phyloP scores from a whole-genome alignment of 306 rosid genomes.

The Abrus precatorius region DNA sequence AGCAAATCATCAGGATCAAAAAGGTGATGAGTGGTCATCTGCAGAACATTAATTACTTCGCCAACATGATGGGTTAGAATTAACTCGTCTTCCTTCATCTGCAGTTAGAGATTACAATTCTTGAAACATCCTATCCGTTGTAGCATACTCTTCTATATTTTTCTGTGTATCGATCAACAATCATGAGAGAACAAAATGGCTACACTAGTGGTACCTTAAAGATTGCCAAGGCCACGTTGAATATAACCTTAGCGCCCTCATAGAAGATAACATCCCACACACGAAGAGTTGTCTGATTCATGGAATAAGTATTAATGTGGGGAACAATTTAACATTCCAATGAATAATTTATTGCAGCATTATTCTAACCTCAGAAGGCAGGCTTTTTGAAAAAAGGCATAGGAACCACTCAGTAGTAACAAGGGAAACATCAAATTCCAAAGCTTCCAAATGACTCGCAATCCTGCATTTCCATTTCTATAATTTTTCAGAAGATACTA shows the following conservation, averaged over 20 bases:
- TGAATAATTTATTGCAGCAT: slow-evolving; percentile 4
- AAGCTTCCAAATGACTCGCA: slow-evolving; percentile 81
- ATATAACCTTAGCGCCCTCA: slow-evolving; percentile 93
- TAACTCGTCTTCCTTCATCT: slow-evolving; percentile 96
- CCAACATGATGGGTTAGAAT: slow-evolving; percentile 88
- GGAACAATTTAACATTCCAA: slow-evolving; percentile 36
- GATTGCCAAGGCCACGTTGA: slow-evolving; percentile 93
- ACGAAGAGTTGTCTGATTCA: slow-evolving; percentile 82
- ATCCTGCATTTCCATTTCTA: slow-evolving; percentile 72
- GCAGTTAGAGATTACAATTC: slow-evolving; percentile 50
- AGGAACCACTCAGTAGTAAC: slow-evolving; percentile 99
- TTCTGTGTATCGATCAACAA: neutral
- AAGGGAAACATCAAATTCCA: slow-evolving; percentile 96
- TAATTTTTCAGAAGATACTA: slow-evolving; percentile 45
- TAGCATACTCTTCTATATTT: slow-evolving; percentile 15
- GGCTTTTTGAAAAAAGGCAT: slow-evolving; percentile 92
- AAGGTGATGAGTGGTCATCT: slow-evolving; percentile 86
- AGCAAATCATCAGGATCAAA: slow-evolving; percentile 95
- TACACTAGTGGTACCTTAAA: slow-evolving; percentile 71
- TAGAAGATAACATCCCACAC: slow-evolving; percentile 99
- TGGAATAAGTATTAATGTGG: slow-evolving; percentile 45
- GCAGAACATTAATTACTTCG: slow-evolving; percentile 85
- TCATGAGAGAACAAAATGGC: slow-evolving; percentile 25
- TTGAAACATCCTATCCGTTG: slow-evolving; percentile 42
- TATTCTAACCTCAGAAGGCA: slow-evolving; percentile 89